Conservation (phyloP, 2,329 filamentous ascomycete genomes). For the Penicillium sp. region DNA sequence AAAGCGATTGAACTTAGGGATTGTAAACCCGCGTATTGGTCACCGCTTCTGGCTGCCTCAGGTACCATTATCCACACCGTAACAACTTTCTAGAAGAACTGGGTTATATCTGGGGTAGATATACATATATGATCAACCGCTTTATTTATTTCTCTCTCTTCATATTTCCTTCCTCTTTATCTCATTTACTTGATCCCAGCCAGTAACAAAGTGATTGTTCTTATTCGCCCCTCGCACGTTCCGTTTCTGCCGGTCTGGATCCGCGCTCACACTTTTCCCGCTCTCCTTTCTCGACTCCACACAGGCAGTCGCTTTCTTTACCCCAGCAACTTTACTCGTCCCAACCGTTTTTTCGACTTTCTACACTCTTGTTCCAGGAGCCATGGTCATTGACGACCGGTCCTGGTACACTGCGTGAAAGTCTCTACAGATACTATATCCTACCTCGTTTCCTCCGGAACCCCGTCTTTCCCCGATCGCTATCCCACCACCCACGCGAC, state of each 20-base stretch:
- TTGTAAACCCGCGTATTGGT: background rate
- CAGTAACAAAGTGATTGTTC: slow-evolving; percentile 1
- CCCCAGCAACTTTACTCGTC: slow-evolving; percentile 8
- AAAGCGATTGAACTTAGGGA: background rate
- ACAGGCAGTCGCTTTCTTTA: slow-evolving; percentile 22
- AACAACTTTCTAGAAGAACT: background rate
- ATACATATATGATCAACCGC: background rate
- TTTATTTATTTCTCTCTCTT: no score
- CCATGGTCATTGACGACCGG: slow-evolving; percentile 23
- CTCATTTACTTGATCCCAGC: background rate
- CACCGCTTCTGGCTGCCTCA: background rate
- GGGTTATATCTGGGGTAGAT: background rate
- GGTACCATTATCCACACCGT: background rate
- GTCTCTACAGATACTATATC: background rate
- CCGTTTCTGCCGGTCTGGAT: slow-evolving; percentile 22
- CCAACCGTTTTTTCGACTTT: background rate
- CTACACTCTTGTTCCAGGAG: slow-evolving; percentile 10
- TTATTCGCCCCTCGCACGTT: slow-evolving; percentile 7
- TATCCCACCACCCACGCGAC: slow-evolving; percentile 12
- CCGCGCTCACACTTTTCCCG: slow-evolving; percentile 28
- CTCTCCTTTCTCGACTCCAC: slow-evolving; percentile 27
- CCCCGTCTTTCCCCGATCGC: slow-evolving; percentile 4
- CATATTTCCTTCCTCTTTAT: background rate
- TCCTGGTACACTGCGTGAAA: slow-evolving; percentile 16
- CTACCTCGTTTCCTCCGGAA: slow-evolving; percentile 1